Conservation (phyloP, 352 stramenopile genomes). For the Pythium aristosporum region DNA sequence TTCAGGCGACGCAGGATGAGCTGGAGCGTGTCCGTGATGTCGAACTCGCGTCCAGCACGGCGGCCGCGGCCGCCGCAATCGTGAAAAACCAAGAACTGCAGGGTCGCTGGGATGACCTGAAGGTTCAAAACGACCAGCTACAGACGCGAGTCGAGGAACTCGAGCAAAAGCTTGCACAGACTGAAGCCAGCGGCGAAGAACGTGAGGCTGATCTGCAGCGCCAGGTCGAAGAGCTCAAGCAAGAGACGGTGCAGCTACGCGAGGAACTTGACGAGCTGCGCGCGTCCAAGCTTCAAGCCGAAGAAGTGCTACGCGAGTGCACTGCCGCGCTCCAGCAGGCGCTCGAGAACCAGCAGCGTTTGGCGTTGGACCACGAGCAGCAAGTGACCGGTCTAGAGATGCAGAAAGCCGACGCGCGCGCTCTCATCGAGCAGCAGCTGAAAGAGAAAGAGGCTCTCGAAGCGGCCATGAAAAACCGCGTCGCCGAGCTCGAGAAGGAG, state of each 20-base stretch:
- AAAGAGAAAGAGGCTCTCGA: slow-evolving; percentile 37
- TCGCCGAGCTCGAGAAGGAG: slow-evolving; percentile 59
- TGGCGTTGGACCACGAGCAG: slow-evolving; percentile 42
- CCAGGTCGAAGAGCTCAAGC: slow-evolving; percentile 49
- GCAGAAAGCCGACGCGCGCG: slow-evolving; percentile 52
- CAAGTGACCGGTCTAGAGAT: slow-evolving; percentile 43
- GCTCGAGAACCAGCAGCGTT: slow-evolving; percentile 43
- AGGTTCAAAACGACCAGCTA: slow-evolving; percentile 53
- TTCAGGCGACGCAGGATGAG: slow-evolving; percentile 49
- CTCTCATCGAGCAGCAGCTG: slow-evolving; percentile 39
- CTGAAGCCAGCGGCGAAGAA: slow-evolving; percentile 37
- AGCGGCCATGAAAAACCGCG: slow-evolving; percentile 35
- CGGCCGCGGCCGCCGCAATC: slow-evolving; percentile 42
- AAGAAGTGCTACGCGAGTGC: slow-evolving; percentile 49
- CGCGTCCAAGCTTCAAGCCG: slow-evolving; percentile 44
- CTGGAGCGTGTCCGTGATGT: slow-evolving; percentile 42
- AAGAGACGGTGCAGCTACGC: slow-evolving; percentile 44
- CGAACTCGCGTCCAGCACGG: slow-evolving; percentile 47
- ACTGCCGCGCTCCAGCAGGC: slow-evolving; percentile 42
- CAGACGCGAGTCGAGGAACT: slow-evolving; percentile 62
- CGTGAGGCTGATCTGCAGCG: slow-evolving; percentile 47
- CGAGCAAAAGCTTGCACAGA: slow-evolving; percentile 41
- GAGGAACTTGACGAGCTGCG: slow-evolving; percentile 51
- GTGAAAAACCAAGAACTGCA: slow-evolving; percentile 61
- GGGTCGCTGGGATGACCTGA: slow-evolving; percentile 48